A percentile compares a stretch with the other conserved stretches of the same genome.
phyloP scores from a whole-genome alignment of 2,329 filamentous ascomycete species.

The Fusarium verrucosum region DNA sequence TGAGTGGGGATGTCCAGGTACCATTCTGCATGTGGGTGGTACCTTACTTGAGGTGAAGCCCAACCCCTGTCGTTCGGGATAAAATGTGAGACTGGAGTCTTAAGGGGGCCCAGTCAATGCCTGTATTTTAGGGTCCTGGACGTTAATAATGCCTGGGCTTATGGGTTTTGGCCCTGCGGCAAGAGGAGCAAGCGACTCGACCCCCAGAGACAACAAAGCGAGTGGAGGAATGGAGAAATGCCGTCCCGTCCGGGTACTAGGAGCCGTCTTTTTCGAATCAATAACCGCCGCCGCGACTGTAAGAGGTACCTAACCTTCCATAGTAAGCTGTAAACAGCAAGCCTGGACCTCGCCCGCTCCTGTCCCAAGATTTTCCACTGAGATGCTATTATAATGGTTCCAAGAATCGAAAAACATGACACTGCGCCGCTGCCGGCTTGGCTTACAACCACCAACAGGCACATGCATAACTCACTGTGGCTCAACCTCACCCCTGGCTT shows the following conservation, averaged over 20 bases:
- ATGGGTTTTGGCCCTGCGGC: slow-evolving; percentile 4
- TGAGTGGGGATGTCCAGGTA: slow-evolving; percentile 27
- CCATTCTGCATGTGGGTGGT: slow-evolving; percentile 31
- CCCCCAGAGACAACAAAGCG: background rate
- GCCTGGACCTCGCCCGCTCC: slow-evolving; percentile 1
- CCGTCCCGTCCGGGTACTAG: background rate
- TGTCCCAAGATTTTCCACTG: slow-evolving; percentile 10
- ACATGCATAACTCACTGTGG: slow-evolving; percentile 20
- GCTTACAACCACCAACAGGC: slow-evolving; percentile 24
- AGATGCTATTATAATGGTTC: slow-evolving; percentile 33
- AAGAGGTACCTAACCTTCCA: too few species aligned
- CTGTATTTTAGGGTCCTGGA: slow-evolving; percentile 4
- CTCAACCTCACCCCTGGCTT: slow-evolving; percentile 24
- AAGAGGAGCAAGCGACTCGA: slow-evolving; percentile 18
- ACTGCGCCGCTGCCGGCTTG: slow-evolving; percentile 40
- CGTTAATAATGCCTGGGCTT: slow-evolving; percentile 6
- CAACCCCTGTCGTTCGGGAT: slow-evolving; percentile 17
- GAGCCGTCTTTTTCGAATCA: background rate
- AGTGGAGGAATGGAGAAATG: slow-evolving; percentile 8
- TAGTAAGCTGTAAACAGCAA: background rate
- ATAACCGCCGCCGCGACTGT: background rate
- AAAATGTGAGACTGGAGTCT: slow-evolving; percentile 18
- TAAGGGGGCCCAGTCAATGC: slow-evolving; percentile 22
- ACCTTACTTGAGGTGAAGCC: slow-evolving; percentile 31
- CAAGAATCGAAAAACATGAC: slow-evolving; percentile 24